Percentiles rank a stretch among this genome's conserved stretches.
These are phyloP conservation scores for Cladosporium velox DNA, from an alignment of 2,329 filamentous ascomycete genomes.

Conservation along the genomic window DNA sequence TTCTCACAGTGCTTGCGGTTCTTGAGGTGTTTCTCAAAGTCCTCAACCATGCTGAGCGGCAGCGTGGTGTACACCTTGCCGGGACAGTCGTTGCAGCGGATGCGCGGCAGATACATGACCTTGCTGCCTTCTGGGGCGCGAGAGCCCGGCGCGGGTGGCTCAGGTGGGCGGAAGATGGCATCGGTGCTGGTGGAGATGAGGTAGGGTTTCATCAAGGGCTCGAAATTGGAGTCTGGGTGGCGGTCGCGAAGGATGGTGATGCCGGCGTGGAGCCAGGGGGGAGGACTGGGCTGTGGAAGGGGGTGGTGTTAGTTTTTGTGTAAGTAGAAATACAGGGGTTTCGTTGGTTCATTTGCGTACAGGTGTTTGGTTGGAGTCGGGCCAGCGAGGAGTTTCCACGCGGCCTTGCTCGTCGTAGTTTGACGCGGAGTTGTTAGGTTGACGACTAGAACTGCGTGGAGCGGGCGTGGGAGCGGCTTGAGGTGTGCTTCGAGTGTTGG, in stretches of 20 bases:
- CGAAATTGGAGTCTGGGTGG: conserved; percentile 82
- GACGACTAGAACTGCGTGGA: conserved; percentile 18
- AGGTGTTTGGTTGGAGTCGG: conserved; percentile 58
- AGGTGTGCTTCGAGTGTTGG: conserved; percentile 29
- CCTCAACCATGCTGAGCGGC: conserved; percentile 78
- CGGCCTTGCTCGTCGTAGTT: conserved; percentile 54
- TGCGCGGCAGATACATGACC: conserved; percentile 83
- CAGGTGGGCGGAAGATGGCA: conserved; percentile 35
- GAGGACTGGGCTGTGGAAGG: conserved; percentile 69
- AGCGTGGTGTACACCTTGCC: conserved; percentile 93
- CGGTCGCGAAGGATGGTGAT: conserved; percentile 68
- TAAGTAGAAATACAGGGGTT: not conserved
- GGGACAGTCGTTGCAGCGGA: conserved; percentile 88
- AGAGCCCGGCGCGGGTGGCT: conserved; percentile 43
- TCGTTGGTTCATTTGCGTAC: conserved; percentile 54
- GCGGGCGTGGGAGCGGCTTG: conserved; percentile 25
- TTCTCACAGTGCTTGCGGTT: conserved; percentile 67
- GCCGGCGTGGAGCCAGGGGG: conserved; percentile 78
- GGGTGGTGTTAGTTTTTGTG: conserved; percentile 18
- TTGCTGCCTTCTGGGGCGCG: conserved; percentile 65
- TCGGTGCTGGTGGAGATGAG: conserved; percentile 74
- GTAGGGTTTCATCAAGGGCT: conserved; percentile 87
- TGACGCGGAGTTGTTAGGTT: conserved; percentile 20
- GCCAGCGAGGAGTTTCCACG: conserved; percentile 65
- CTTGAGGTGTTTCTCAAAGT: conserved; percentile 90